phyloP scores from a whole-genome alignment of 176 grass and related monocot genomes.

The Aegilops tauschii region DNA sequence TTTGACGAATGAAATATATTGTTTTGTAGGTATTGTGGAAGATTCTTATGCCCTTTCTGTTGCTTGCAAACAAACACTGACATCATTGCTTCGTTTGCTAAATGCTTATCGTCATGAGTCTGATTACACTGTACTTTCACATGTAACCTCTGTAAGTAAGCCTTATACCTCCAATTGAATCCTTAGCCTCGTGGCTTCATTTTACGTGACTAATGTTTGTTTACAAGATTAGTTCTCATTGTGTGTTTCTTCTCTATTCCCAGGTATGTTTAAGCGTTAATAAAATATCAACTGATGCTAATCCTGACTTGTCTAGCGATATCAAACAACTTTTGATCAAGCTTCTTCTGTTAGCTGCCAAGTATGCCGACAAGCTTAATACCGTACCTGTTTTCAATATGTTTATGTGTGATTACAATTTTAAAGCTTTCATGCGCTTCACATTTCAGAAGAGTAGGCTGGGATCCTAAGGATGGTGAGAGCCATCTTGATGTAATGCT shows the following conservation, averaged over 20 bases:
- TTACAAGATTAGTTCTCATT: neutral
- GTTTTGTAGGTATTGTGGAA: conserved; percentile 69
- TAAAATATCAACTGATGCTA: conserved; percentile 59
- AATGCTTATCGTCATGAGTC: conserved; percentile 68
- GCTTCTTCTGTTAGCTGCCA: conserved; percentile 66
- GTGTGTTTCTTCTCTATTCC: conserved; percentile 7
- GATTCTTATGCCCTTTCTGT: conserved; percentile 79
- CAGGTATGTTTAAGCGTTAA: conserved; percentile 70
- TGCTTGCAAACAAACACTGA: conserved; percentile 75
- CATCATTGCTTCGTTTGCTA: conserved; percentile 72
- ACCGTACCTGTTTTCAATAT: conserved; percentile 22
- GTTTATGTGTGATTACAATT: conserved; percentile 3
- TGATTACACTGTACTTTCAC: conserved; percentile 86
- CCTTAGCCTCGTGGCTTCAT: conserved; percentile 5
- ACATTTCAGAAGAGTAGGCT: conserved; percentile 77
- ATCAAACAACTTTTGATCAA: conserved; percentile 76
- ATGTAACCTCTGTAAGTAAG: conserved; percentile 76
- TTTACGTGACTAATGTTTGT: neutral
- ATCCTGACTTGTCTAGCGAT: conserved; percentile 60
- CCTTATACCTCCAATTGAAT: neutral
- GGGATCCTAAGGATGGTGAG: conserved; percentile 73
- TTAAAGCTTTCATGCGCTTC: conserved; percentile 12
- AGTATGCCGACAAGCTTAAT: conserved; percentile 46
- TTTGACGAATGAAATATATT: conserved; percentile 6
- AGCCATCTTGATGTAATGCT: conserved; percentile 86